phyloP scores from a whole-genome alignment of 2,329 filamentous ascomycete genomes.

The Hypoxylon sp. region DNA sequence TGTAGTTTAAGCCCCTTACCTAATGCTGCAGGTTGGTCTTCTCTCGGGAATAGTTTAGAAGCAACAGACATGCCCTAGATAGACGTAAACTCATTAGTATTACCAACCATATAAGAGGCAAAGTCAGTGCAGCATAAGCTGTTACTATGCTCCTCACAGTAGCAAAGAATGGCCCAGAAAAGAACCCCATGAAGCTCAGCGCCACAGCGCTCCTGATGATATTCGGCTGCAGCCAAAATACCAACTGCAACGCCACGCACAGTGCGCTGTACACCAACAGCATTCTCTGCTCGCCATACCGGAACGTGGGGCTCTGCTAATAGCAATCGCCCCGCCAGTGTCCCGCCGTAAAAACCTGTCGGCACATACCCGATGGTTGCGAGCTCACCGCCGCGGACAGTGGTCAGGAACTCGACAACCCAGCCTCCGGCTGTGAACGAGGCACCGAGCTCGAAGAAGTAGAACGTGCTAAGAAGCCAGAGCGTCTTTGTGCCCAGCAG shows the following conservation, averaged over 20 bases:
- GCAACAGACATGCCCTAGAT: constrained; percentile 65
- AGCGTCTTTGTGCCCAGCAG: constrained; percentile 63
- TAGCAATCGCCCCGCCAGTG: constrained; percentile 68
- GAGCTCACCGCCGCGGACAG: constrained; percentile 70
- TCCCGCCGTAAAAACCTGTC: constrained; percentile 71
- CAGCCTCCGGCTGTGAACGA: constrained; percentile 71
- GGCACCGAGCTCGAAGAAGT: constrained; percentile 74
- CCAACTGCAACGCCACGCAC: constrained; percentile 67
- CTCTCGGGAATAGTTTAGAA: constrained; percentile 63
- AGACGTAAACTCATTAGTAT: not conserved
- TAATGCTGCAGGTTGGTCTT: constrained; percentile 64
- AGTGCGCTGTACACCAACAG: constrained; percentile 67
- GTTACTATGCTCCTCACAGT: constrained; percentile 56
- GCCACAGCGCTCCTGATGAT: constrained; percentile 69
- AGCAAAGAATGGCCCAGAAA: constrained; percentile 68
- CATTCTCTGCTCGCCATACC: constrained; percentile 72
- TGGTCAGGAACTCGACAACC: constrained; percentile 76
- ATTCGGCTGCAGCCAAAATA: constrained; percentile 75
- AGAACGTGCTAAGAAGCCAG: constrained; percentile 73
- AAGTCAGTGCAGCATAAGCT: not conserved
- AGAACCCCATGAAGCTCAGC: constrained; percentile 67
- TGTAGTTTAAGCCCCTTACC: constrained; percentile 51
- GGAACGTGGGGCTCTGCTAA: constrained; percentile 72
- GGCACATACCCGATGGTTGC: constrained; percentile 70
- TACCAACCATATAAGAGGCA: not conserved